A percentile compares a stretch with the other conserved stretches of the same genome.
Evolutionary conservation across 1,284 basidiomycete genomes (phyloP).

Genomic region (Trichosporon sp.): DNA sequence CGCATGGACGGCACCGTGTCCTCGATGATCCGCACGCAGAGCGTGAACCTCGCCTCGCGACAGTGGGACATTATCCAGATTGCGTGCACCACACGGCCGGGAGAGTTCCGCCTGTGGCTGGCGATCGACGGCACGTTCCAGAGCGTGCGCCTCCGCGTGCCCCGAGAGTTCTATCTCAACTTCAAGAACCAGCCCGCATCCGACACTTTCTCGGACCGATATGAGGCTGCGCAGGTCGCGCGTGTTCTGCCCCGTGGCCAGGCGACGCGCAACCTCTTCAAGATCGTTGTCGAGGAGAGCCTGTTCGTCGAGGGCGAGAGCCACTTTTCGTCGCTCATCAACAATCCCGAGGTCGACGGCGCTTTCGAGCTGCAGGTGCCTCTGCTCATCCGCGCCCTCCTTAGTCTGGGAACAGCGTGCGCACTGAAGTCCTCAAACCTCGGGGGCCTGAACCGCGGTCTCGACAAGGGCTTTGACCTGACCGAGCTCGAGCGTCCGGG

Average conservation of each 20-base stretch:
- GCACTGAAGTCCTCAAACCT: slow-evolving; percentile 65
- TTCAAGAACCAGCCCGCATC: slow-evolving; percentile 69
- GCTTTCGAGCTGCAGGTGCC: slow-evolving; percentile 94
- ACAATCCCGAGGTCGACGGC: slow-evolving; percentile 92
- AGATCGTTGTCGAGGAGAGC: slow-evolving; percentile 80
- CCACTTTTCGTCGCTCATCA: slow-evolving; percentile 88
- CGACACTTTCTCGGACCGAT: slow-evolving; percentile 69
- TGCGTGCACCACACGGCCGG: slow-evolving; percentile 72
- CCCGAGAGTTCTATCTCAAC: slow-evolving; percentile 91
- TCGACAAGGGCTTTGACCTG: slow-evolving; percentile 83
- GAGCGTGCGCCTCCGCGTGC: slow-evolving; percentile 78
- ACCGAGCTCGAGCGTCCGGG: slow-evolving; percentile 72
- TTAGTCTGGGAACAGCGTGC: slow-evolving; percentile 84
- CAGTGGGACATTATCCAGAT: slow-evolving; percentile 96
- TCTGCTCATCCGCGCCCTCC: slow-evolving; percentile 76
- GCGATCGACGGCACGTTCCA: slow-evolving; percentile 79
- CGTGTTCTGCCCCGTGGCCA: slow-evolving; percentile 80
- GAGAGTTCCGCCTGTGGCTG: slow-evolving; percentile 89
- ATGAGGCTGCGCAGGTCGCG: slow-evolving; percentile 72
- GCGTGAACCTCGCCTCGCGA: slow-evolving; percentile 66
- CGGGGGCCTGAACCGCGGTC: slow-evolving; percentile 79
- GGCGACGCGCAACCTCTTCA: slow-evolving; percentile 78
- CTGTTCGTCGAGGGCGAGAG: slow-evolving; percentile 80
- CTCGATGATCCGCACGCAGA: slow-evolving; percentile 76
- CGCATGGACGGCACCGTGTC: slow-evolving; percentile 62